Conservation (phyloP, 2,329 filamentous ascomycete genomes). For the Fusarium decemcellulare region DNA sequence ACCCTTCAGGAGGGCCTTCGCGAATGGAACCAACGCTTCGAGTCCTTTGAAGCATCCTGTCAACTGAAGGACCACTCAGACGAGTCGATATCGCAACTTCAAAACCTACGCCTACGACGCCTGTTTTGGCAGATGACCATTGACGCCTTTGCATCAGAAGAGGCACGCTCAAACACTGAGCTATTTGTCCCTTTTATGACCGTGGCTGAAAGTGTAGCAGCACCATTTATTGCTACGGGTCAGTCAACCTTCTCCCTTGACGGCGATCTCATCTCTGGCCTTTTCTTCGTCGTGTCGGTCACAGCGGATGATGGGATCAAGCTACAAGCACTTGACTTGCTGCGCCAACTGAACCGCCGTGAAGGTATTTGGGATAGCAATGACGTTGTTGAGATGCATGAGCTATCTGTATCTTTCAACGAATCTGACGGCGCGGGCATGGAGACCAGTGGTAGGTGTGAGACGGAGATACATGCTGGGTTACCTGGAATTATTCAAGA, state of each 20-base stretch:
- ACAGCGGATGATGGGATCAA: not conserved
- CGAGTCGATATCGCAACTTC: not conserved
- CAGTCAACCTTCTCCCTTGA: constrained; percentile 4
- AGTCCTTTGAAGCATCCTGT: not conserved
- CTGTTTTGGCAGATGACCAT: not conserved
- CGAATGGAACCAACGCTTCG: not conserved
- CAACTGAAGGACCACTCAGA: not conserved
- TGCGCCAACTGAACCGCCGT: not conserved
- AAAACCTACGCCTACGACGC: not conserved
- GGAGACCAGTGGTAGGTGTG: not conserved
- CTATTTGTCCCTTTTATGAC: not conserved
- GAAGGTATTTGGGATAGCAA: constrained; percentile 1
- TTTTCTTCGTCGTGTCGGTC: not conserved
- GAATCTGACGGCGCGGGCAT: not conserved
- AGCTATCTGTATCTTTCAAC: not conserved
- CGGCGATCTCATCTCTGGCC: not conserved
- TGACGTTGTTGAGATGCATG: not conserved
- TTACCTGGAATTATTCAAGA: not conserved
- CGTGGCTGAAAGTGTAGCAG: not conserved
- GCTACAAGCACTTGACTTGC: not conserved
- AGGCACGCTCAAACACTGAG: not conserved
- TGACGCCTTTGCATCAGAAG: not conserved
- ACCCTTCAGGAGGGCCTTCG: not conserved
- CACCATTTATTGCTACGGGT: not conserved
- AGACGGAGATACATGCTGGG: not conserved